A percentile compares a stretch with the other conserved stretches of the same genome.
Evolutionary conservation across 768 basidiomycete species (phyloP).

Genomic region (Crepidotus variabilis): DNA sequence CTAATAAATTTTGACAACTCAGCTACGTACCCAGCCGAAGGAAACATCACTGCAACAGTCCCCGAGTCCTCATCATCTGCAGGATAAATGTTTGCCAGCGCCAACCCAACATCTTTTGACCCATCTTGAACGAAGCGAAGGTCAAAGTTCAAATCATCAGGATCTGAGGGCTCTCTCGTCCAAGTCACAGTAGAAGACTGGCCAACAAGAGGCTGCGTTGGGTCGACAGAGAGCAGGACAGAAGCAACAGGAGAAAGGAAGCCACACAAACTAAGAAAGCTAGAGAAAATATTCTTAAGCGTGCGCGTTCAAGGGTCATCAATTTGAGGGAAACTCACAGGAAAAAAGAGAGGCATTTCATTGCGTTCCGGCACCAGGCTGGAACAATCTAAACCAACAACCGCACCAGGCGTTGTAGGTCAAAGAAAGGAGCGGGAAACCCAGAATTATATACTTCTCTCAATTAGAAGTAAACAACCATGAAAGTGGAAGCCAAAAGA

Average conservation of each 20-base stretch:
- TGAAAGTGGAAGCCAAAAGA: not conserved
- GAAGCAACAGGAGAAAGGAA: slow-evolving; percentile 2
- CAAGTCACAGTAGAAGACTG: not conserved
- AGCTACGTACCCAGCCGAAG: not conserved
- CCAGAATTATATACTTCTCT: not conserved
- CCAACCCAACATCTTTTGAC: slow-evolving; percentile 2
- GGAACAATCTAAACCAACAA: slow-evolving; percentile 4
- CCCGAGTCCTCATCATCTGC: not conserved
- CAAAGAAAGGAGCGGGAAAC: not conserved
- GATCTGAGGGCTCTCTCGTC: slow-evolving; percentile 1
- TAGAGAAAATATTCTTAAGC: not conserved
- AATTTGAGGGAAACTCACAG: not conserved
- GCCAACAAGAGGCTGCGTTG: not conserved
- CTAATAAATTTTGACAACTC: not conserved
- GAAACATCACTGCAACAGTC: not conserved
- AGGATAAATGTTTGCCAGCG: not conserved
- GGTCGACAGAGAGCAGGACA: not conserved
- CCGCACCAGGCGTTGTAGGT: slow-evolving; percentile 10
- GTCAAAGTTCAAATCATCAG: slow-evolving; percentile 1
- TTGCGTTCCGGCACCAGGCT: slow-evolving; percentile 7
- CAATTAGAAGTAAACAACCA: not conserved
- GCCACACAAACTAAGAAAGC: not conserved
- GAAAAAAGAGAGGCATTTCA: slow-evolving; percentile 1
- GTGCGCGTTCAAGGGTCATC: not conserved
- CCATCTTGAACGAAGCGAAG: slow-evolving; percentile 1